phyloP scores from a whole-genome alignment of 257 asterid species.

The Nicotiana attenuata region DNA sequence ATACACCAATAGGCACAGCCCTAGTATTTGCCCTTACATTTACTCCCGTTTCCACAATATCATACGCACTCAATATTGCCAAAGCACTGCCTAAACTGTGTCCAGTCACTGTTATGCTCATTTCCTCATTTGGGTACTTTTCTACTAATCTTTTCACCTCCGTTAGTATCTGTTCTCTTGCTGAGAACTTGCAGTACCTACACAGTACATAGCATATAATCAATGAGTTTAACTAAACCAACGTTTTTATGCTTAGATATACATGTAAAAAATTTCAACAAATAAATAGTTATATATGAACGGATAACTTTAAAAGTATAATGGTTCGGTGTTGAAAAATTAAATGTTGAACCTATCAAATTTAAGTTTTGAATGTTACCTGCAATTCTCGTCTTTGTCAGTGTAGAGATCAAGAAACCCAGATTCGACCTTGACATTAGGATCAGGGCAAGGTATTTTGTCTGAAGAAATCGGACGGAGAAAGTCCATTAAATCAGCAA shows the following conservation, averaged over 20 bases:
- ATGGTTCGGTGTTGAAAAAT: neutral
- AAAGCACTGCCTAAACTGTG: slow-evolving; percentile 42
- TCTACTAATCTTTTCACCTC: slow-evolving; percentile 32
- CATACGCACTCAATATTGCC: slow-evolving; percentile 39
- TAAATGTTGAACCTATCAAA: neutral
- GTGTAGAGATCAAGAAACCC: slow-evolving; percentile 49
- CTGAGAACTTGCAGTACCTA: slow-evolving; percentile 29
- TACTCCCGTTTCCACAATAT: slow-evolving; percentile 31
- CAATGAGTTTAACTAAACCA: neutral
- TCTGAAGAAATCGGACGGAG: slow-evolving; percentile 27
- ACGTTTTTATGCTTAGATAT: neutral
- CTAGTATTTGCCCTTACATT: slow-evolving; percentile 2
- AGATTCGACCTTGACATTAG: slow-evolving; percentile 27
- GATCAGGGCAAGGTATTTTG: slow-evolving; percentile 34
- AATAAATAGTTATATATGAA: neutral
- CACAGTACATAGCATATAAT: neutral
- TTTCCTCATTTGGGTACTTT: slow-evolving; percentile 25
- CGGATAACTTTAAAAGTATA: neutral
- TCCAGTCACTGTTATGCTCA: slow-evolving; percentile 40
- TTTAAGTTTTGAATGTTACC: neutral
- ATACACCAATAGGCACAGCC: slow-evolving; percentile 28
- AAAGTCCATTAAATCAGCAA: slow-evolving; percentile 30
- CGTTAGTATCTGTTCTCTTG: slow-evolving; percentile 28
- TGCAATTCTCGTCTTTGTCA: slow-evolving; percentile 21
- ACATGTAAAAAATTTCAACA: no score